Conservation (phyloP, 768 basidiomycete species). For the Naganishia randhawae region DNA sequence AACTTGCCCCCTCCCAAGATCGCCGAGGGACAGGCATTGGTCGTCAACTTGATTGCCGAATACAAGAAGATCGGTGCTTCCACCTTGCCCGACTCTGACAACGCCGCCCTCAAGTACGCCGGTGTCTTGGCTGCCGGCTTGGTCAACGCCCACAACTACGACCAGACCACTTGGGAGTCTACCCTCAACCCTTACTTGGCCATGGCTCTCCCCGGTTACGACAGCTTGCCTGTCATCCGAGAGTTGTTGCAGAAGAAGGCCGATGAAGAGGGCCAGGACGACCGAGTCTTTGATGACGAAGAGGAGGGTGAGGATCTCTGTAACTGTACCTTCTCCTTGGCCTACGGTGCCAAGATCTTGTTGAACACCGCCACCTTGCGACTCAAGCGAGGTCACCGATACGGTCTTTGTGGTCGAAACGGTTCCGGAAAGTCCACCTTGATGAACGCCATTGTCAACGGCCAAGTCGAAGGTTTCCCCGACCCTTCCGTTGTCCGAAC, state of each 20-base stretch:
- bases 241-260: conserved; percentile 91
- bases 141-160: conserved; percentile 86
- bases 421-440: conserved; percentile 79
- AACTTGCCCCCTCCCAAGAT: conserved; percentile 80
- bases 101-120: conserved; percentile 66
- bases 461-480: conserved; percentile 95
- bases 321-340: conserved; percentile 98
- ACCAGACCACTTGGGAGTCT: conserved; percentile 77
- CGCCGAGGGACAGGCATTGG: conserved; percentile 66
- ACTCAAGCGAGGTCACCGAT: conserved; percentile 97
- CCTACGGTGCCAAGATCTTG: conserved; percentile 97
- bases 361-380: conserved; percentile 94
- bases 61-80: conserved; percentile 78
- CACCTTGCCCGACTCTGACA: conserved; percentile 58
- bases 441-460: conserved; percentile 51
- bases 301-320: conserved; percentile 98
- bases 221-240: conserved; percentile 64
- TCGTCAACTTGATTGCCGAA: conserved; percentile 64
- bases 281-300: conserved; percentile 69
- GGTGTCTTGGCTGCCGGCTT: conserved; percentile 78
- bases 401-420: conserved; percentile 97
- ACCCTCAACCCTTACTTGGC: conserved; percentile 69
- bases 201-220: conserved; percentile 64
- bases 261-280: conserved; percentile 66
- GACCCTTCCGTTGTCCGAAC: conserved; percentile 95